phyloP scores from a whole-genome alignment of 768 basidiomycete species.

The Leccinellum albellum region DNA sequence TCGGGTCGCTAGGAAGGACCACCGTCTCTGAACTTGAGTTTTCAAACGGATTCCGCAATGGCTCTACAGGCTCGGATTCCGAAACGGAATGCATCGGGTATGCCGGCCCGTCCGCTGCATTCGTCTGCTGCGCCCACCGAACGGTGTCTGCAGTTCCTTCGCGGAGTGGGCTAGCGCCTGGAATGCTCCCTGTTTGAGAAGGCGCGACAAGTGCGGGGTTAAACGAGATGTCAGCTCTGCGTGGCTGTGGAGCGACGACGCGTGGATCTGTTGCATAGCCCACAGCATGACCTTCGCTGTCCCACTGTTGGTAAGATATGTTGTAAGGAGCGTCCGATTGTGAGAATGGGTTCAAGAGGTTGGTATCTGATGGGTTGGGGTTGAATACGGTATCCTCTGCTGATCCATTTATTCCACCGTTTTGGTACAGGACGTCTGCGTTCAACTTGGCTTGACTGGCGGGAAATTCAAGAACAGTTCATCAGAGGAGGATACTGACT shows the following conservation, averaged over 20 bases:
- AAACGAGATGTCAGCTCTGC: slow-evolving; percentile 19
- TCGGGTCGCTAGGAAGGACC: slow-evolving; percentile 9
- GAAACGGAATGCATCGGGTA: slow-evolving; percentile 22
- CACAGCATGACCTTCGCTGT: slow-evolving; percentile 44
- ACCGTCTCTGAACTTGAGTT: slow-evolving; percentile 18
- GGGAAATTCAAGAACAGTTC: slow-evolving; percentile 2
- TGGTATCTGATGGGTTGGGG: slow-evolving; percentile 38
- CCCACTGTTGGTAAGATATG: slow-evolving; percentile 47
- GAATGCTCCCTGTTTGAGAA: slow-evolving; percentile 12
- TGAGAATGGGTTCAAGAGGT: slow-evolving; percentile 30
- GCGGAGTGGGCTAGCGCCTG: slow-evolving; percentile 8
- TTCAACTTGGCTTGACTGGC: slow-evolving; percentile 53
- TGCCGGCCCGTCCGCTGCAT: slow-evolving; percentile 24
- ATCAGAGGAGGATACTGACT: slow-evolving; percentile 6
- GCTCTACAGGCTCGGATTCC: slow-evolving; percentile 5
- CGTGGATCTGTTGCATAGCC: slow-evolving; percentile 44
- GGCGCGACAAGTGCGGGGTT: slow-evolving; percentile 9
- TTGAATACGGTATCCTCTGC: slow-evolving; percentile 34
- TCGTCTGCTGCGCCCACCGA: slow-evolving; percentile 29
- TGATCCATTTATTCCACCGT: slow-evolving; percentile 27
- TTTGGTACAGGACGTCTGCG: slow-evolving; percentile 31
- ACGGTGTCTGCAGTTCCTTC: slow-evolving; percentile 31
- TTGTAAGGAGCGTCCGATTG: slow-evolving; percentile 32
- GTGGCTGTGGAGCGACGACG: slow-evolving; percentile 52
- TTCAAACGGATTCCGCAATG: slow-evolving; percentile 27